Evolutionary conservation across 1,284 basidiomycete species (phyloP), one percentile per base, ranked within the genome.

Genomic region (Moniliophthora roreri): DNA sequence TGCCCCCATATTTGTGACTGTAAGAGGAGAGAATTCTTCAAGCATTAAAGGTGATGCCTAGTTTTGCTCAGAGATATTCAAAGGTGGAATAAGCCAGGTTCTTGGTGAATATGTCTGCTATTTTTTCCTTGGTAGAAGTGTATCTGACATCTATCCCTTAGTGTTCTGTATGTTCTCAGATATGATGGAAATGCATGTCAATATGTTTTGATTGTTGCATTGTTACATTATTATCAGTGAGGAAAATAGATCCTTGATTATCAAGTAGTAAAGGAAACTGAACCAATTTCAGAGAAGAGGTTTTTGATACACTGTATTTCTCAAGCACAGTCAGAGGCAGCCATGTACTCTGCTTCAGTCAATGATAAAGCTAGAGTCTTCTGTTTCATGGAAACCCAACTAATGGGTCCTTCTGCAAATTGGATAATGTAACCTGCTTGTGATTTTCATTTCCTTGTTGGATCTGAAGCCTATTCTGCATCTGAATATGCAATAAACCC

Each of bases 131-230:
- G 20, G 58, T 57, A n/a, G 52, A 18, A 41, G 66, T 52, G 46
- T 55, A 56, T 38, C 48, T 5, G n/a, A 54, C 34, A 41, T 36
- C 16, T 13, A 61, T 51, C 28, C 50, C 11, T 2, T 46, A 52
- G 4, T 58, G 45, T 41, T 58, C 55, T 41, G 73, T 61, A 8
- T 47, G 48, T 35, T 75, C 68, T 0, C 69, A 64, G 21, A 76
- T 61, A 45, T 61, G 70, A 54, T 75, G 75, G 53, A 69, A 66
- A 1, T 53, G 51, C 42, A 75, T 64, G 49, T 76, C 66, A 46
- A 78, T 74, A 57, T 79, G 77, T 58, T 77, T 77, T 6, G 70
- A 63, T 0, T 66, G 51, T 3, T 51, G 20, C 35, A 68, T 61
- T n/a, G 48, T 51, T 0, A 66, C 57, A 4, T 70, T 64, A 46